A percentile compares a stretch with the other conserved stretches of the same genome.
phyloP scores from a whole-genome alignment of 441 rosid species.

The Caryocar brasiliense region DNA sequence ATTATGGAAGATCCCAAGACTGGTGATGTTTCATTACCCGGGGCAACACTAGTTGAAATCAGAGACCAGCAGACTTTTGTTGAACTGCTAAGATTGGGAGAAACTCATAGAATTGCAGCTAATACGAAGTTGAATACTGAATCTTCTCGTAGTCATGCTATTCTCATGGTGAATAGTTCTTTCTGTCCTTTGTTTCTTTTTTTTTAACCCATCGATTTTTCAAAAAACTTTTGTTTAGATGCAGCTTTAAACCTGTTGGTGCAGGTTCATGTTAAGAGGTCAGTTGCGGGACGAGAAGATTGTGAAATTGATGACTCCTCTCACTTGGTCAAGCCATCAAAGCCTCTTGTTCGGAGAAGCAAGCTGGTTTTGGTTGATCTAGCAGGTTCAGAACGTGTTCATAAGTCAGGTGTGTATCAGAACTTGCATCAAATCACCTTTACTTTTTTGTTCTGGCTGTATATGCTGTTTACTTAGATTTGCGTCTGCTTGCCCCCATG shows the following conservation, averaged over 20 bases:
- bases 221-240: conserved; percentile 1
- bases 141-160: conserved; percentile 97
- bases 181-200: conserved; percentile 4
- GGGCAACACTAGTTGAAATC: conserved; percentile 76
- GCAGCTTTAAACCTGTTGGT: conserved; percentile 6
- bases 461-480: no score
- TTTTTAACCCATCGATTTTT: neutral
- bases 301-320: conserved; percentile 45
- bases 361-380: conserved; percentile 91
- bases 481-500: no score
- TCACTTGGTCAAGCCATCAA: conserved; percentile 60
- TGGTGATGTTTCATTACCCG: conserved; percentile 93
- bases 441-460: neutral
- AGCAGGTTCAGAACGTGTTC: conserved; percentile 97
- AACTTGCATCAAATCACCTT: neutral
- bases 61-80: conserved; percentile 69
- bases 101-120: conserved; percentile 92
- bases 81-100: conserved; percentile 85
- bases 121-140: conserved; percentile 90
- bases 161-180: conserved; percentile 61
- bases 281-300: conserved; percentile 55
- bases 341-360: conserved; percentile 81
- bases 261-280: conserved; percentile 85
- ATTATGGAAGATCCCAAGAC: conserved; percentile 93
- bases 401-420: conserved; percentile 69